Conservation (phyloP, 2,329 filamentous ascomycete genomes). For the Stemphylium vesicarium region DNA sequence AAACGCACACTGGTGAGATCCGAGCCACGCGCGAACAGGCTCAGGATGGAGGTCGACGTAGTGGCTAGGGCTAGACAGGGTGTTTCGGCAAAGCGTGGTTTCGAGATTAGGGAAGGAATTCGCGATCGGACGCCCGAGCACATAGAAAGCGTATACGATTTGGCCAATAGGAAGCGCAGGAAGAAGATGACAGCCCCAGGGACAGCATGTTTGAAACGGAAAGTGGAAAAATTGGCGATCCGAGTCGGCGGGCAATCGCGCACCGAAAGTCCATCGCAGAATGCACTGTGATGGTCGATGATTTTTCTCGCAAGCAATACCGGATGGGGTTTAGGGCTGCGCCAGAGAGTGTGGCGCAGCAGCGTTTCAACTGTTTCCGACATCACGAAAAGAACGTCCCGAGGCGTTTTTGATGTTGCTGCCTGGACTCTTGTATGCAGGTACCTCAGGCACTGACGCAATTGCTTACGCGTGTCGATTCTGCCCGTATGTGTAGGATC, state of each 20-base stretch:
- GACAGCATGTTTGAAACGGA: conserved; percentile 17
- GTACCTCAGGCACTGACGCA: conserved; percentile 28
- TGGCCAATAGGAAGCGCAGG: conserved; percentile 21
- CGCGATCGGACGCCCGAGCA: conserved; percentile 19
- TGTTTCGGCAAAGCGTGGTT: conserved; percentile 5
- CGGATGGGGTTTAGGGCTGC: conserved; percentile 17
- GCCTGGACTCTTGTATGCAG: conserved; percentile 14
- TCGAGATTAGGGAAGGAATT: conserved; percentile 17
- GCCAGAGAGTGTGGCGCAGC: conserved; percentile 15
- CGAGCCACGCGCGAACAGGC: conserved; percentile 19
- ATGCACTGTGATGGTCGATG: conserved; percentile 11
- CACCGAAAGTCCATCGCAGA: conserved; percentile 14
- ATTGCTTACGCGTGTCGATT: conserved; percentile 20
- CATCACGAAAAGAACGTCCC: conserved; percentile 3
- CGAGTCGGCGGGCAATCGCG: conserved; percentile 15
- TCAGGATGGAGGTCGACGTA: conserved; percentile 15
- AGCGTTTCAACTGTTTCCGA: not conserved
- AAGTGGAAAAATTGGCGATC: conserved; percentile 13
- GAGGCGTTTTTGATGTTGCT: conserved; percentile 7
- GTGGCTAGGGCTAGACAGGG: not conserved
- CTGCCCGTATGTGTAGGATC: not conserved
- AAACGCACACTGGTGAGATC: conserved; percentile 1
- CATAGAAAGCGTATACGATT: conserved; percentile 1
- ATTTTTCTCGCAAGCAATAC: conserved; percentile 33
- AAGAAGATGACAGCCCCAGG: conserved; percentile 13